Conservation (phyloP, 2,329 filamentous ascomycete species). For the Endocalyx cinctus region DNA sequence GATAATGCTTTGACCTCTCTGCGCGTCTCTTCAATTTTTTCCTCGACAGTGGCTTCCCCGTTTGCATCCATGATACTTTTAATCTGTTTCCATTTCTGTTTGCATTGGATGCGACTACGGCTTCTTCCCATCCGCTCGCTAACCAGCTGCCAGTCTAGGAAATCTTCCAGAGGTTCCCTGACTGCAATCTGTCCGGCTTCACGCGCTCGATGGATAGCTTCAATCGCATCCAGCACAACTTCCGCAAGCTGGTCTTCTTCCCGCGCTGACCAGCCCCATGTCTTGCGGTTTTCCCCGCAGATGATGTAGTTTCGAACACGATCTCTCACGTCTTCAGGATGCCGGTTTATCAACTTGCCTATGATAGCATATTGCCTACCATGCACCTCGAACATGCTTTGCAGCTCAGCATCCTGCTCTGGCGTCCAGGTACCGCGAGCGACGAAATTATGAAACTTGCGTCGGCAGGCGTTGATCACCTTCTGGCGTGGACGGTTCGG, state of each 20-base stretch:
- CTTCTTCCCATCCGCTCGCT: conserved; percentile 57
- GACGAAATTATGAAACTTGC: conserved; percentile 62
- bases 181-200: conserved; percentile 26
- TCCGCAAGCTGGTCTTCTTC: conserved; percentile 53
- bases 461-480: conserved; percentile 52
- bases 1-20: conserved; percentile 19
- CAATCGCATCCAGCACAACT: conserved; percentile 50
- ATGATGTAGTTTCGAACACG: conserved; percentile 65
- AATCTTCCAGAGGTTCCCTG: conserved; percentile 40
- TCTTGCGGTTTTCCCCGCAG: conserved; percentile 48
- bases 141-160: conserved; percentile 63
- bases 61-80: conserved; percentile 15
- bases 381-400: conserved; percentile 38
- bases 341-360: conserved; percentile 57
- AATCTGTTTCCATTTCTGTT: conserved; percentile 59
- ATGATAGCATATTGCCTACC: conserved; percentile 60
- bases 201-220: conserved; percentile 37
- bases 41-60: conserved; percentile 11
- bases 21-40: conserved; percentile 24
- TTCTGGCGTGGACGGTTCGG: conserved; percentile 48
- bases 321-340: conserved; percentile 62
- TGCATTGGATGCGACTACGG: conserved; percentile 63
- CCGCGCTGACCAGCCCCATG: conserved; percentile 53
- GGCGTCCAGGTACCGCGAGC: conserved; percentile 55
- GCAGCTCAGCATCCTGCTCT: conserved; percentile 54